Evolutionary conservation across 768 basidiomycete species (phyloP), one percentile per base, ranked within the genome.

Genomic region (Lactarius sanguifluus): DNA sequence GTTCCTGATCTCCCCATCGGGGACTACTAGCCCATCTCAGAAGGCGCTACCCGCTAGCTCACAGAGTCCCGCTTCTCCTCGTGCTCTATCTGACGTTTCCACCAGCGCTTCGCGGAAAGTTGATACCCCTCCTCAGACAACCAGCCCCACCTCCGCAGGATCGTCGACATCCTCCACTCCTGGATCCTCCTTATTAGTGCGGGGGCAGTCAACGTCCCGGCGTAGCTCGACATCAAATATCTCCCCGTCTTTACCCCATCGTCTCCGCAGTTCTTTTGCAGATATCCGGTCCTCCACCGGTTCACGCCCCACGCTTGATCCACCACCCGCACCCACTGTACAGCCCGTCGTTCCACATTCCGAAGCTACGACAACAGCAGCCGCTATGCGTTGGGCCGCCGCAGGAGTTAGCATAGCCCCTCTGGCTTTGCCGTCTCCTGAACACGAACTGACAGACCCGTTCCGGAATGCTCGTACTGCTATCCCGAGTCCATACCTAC

Each of bases 391-490:
- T 43, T 88, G 87, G 83, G 93, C 93, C n/a, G 92, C 88, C 3
- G 85, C 90, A 12, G 82, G 89, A 28, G 87, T 93, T 12, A 86
- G 92, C 71, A 86, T 98, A 62, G 88, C 92, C 0, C 95, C 95
- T 0, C 81, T 98, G 30, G 88, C 92, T 0, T 81, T 96, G 1
- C 94, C 95, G 2, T 92, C 90, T 13, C 95, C 95, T 0, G 95
- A 98, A 73, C 88, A 91, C 71, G 95, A 97, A 73, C 83, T 96
- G 30, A 89, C 89, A 12, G 95, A 97, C 76, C 95, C 95, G 0
- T 88, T 97, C 86, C 86, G 91, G 43, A 86, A 86, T 40, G 82
- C 89, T 25, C 87, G 83, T 10, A 81, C 89, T 30, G 79, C 85
- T 10, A 83, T 90, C 54, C 89, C 90, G 1, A 84, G 88, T 28